Conservation (phyloP, 2,329 filamentous ascomycete genomes). For the Xylaria sp. region DNA sequence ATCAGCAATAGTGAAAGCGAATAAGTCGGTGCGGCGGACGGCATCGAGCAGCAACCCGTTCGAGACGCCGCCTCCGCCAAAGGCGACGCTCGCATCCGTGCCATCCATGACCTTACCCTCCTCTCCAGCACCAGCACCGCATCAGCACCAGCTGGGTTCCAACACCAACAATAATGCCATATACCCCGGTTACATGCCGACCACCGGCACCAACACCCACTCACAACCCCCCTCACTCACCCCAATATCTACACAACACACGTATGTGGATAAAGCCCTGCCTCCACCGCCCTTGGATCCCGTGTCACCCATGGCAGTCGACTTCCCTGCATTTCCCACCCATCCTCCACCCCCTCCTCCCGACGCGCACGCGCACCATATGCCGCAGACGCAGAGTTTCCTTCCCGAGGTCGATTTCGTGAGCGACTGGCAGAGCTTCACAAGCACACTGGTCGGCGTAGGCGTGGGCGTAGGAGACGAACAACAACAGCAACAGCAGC, state of each 20-base stretch:
- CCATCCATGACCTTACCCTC: slow-evolving; percentile 36
- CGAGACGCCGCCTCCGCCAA: slow-evolving; percentile 27
- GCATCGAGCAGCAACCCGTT: slow-evolving; percentile 27
- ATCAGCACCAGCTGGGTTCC: slow-evolving; percentile 23
- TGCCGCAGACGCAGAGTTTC: slow-evolving; percentile 29
- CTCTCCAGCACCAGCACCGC: slow-evolving; percentile 7
- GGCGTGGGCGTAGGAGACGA: slow-evolving; percentile 17
- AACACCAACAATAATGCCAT: slow-evolving; percentile 8
- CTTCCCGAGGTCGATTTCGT: slow-evolving; percentile 43
- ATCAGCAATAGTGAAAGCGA: slow-evolving; percentile 38
- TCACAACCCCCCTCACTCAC: slow-evolving; percentile 33
- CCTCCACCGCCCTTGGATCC: slow-evolving; percentile 45
- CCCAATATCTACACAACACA: slow-evolving; percentile 25
- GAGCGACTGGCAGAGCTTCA: slow-evolving; percentile 46
- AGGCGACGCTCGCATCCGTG: slow-evolving; percentile 17
- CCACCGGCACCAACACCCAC: slow-evolving; percentile 9
- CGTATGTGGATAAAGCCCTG: slow-evolving; percentile 44
- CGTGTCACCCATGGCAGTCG: slow-evolving; percentile 44
- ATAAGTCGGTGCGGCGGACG: slow-evolving; percentile 32
- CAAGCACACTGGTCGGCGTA: slow-evolving; percentile 42
- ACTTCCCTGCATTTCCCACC: slow-evolving; percentile 37
- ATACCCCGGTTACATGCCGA: slow-evolving; percentile 28
- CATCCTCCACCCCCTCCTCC: slow-evolving; percentile 2
- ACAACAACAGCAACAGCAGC: slow-evolving; percentile 23
- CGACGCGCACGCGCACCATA: slow-evolving; percentile 17